These are phyloP conservation scores for Spathaspora girioi DNA, from an alignment of 805 yeast species.

Conservation along the genomic window DNA sequence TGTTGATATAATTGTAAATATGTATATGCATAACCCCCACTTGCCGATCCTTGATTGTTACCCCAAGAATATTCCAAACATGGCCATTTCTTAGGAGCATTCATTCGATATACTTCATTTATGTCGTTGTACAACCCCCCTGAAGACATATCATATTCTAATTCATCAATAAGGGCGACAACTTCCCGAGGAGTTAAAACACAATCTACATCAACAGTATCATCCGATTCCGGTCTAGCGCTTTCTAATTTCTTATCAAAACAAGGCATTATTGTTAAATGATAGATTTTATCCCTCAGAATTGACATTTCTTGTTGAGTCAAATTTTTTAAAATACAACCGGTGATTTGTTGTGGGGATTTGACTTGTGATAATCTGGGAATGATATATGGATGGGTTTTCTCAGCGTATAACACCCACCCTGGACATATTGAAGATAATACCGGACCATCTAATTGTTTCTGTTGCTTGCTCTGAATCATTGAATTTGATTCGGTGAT, in stretches of 20 bases:
- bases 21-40: conserved; percentile 86
- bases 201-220: conserved; percentile 73
- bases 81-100: conserved; percentile 65
- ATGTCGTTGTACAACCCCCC: conserved; percentile 1
- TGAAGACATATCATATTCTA: conserved; percentile 31
- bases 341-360: conserved; percentile 94
- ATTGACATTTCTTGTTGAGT: conserved; percentile 26
- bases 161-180: conserved; percentile 63
- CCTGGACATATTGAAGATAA: conserved; percentile 89
- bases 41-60: conserved; percentile 71
- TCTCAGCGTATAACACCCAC: conserved; percentile 93
- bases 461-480: conserved; percentile 41
- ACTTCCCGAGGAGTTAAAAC: conserved; percentile 90
- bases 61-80: conserved; percentile 59
- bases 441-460: conserved; percentile 38
- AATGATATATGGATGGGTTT: conserved; percentile 84
- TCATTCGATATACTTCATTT: conserved; percentile 20
- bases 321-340: conserved; percentile 62
- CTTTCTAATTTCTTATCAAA: conserved; percentile 96
- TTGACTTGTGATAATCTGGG: conserved; percentile 70
- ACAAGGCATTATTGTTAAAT: conserved; percentile 91
- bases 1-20: conserved; percentile 47
- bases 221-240: conserved; percentile 68
- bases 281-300: conserved; percentile 53
- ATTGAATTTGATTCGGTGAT: conserved; percentile 35